Evolutionary conservation across 2,329 filamentous ascomycete species (phyloP).

Genomic region (Fusarium irregulare): DNA sequence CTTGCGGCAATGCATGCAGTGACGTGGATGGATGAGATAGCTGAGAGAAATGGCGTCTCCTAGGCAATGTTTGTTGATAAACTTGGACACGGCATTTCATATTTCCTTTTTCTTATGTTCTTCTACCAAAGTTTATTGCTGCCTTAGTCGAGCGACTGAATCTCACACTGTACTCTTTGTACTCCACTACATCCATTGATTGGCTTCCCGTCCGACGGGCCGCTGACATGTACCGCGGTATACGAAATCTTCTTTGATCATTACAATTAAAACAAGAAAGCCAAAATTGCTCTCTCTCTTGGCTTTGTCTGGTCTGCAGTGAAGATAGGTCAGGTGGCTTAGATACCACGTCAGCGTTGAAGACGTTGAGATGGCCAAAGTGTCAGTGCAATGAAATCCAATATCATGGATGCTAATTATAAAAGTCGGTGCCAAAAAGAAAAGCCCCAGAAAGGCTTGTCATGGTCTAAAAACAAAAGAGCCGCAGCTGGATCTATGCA

Average conservation of each 20-base stretch:
- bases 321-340: slow-evolving; percentile 22
- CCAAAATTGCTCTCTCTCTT: not conserved
- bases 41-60: slow-evolving; percentile 31
- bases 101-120: slow-evolving; percentile 17
- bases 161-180: slow-evolving; percentile 10
- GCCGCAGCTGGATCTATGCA: slow-evolving; percentile 40
- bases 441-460: not conserved
- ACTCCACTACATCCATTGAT: slow-evolving; percentile 30
- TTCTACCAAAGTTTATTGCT: slow-evolving; percentile 9
- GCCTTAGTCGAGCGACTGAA: not conserved
- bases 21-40: slow-evolving; percentile 15
- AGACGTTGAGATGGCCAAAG: slow-evolving; percentile 29
- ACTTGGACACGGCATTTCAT: not conserved
- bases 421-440: not conserved
- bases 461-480: slow-evolving; percentile 19
- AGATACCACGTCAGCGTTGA: slow-evolving; percentile 26
- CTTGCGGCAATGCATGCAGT: slow-evolving; percentile 22
- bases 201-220: slow-evolving; percentile 41
- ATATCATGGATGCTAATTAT: not conserved
- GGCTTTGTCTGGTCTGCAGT: not conserved
- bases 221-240: slow-evolving; percentile 32
- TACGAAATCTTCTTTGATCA: slow-evolving; percentile 24
- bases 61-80: slow-evolving; percentile 25
- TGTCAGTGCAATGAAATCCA: slow-evolving; percentile 4
- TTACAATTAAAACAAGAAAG: not conserved